Conservation (phyloP, 805 yeast species). For the Clavispora phyllophila region DNA sequence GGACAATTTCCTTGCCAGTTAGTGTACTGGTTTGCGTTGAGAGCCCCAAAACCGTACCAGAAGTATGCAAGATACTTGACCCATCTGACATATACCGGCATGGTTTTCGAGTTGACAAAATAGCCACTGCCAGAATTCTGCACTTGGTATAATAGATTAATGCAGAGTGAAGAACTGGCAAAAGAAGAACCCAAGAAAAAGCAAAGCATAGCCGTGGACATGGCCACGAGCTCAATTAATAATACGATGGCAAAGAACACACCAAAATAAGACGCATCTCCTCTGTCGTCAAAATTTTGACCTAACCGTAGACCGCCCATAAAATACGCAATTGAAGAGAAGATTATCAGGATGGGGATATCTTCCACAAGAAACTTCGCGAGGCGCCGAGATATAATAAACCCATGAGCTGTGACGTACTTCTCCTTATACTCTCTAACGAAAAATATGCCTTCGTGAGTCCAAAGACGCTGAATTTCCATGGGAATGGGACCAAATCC, state of each 20-base stretch:
- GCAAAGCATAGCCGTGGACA: conserved; percentile 48
- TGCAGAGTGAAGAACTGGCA: conserved; percentile 54
- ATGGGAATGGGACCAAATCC: conserved; percentile 38
- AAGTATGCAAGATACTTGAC: conserved; percentile 68
- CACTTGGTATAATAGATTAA: conserved; percentile 61
- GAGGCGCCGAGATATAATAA: conserved; percentile 58
- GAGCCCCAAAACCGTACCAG: conserved; percentile 75
- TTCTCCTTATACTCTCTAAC: conserved; percentile 65
- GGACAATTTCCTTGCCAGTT: conserved; percentile 58
- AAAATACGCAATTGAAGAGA: conserved; percentile 60
- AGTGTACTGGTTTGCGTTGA: conserved; percentile 60
- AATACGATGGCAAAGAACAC: conserved; percentile 56
- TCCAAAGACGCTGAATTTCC: conserved; percentile 38
- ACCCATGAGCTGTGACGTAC: conserved; percentile 62
- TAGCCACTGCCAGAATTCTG: conserved; percentile 80
- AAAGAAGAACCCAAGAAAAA: conserved; percentile 60
- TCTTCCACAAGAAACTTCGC: conserved; percentile 69
- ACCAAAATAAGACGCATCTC: conserved; percentile 39
- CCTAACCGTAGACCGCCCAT: conserved; percentile 64
- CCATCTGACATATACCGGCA: conserved; percentile 89
- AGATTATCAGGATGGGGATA: conserved; percentile 54
- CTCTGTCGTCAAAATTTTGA: conserved; percentile 4
- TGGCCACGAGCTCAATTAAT: conserved; percentile 51
- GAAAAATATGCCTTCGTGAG: conserved; percentile 31
- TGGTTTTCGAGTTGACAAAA: conserved; percentile 62